Conservation (phyloP, 768 basidiomycete genomes). For the Tricholoma matsutake region DNA sequence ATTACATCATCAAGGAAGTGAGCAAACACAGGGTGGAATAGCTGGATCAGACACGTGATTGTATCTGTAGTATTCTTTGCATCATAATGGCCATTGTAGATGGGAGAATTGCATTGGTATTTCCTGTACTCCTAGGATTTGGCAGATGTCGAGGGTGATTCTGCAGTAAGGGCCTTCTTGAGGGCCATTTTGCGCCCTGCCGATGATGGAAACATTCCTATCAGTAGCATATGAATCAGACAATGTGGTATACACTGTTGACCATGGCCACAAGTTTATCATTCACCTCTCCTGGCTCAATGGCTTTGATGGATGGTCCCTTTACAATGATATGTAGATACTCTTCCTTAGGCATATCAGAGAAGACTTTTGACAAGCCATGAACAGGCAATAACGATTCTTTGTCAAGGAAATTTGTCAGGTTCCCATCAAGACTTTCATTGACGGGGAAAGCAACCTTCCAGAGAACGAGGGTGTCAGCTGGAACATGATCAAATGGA, state of each 20-base stretch:
- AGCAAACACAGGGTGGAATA: conserved; percentile 23
- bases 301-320: background rate
- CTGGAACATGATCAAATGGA: background rate
- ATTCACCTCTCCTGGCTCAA: background rate
- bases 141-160: conserved; percentile 1
- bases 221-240: conserved; percentile 1
- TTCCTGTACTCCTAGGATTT: background rate
- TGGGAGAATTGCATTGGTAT: conserved; percentile 6
- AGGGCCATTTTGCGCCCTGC: conserved; percentile 1
- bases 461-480: background rate
- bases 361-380: background rate
- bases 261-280: conserved; percentile 2
- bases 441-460: background rate
- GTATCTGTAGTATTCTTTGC: conserved; percentile 11
- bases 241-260: conserved; percentile 1
- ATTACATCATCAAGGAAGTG: conserved; percentile 17
- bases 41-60: conserved; percentile 20
- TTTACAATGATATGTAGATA: background rate
- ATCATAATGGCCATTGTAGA: conserved; percentile 22
- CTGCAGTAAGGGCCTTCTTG: background rate
- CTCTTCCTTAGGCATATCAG: background rate
- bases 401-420: background rate
- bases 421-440: background rate
- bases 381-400: background rate
- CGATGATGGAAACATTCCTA: background rate